phyloP scores from a whole-genome alignment of 2,329 filamentous ascomycete genomes.

The Claviceps lovelessii region DNA sequence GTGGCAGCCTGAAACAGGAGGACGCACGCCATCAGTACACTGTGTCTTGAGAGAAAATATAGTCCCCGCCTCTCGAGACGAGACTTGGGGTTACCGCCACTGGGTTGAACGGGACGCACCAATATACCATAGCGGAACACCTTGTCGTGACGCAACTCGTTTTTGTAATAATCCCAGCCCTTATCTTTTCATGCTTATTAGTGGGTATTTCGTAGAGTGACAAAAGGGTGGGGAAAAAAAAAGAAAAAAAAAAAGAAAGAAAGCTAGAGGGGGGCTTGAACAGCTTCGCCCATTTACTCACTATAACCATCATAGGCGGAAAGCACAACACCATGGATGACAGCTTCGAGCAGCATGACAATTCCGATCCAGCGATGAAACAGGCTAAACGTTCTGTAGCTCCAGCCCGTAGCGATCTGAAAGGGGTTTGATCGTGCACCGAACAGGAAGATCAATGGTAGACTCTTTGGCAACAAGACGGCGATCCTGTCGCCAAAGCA shows the following conservation, averaged over 20 bases:
- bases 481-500: slow-evolving; percentile 45
- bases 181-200: slow-evolving; percentile 3
- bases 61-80: neutral
- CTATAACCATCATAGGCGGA: slow-evolving; percentile 9
- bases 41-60: too few relatives aligned
- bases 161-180: slow-evolving; percentile 5
- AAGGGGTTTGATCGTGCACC: slow-evolving; percentile 47
- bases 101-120: neutral
- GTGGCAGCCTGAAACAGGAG: neutral
- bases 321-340: slow-evolving; percentile 30
- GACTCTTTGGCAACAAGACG: slow-evolving; percentile 41
- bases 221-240: too few relatives aligned
- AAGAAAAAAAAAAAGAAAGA: neutral
- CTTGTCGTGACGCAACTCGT: slow-evolving; percentile 2
- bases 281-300: neutral
- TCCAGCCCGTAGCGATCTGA: slow-evolving; percentile 49
- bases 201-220: neutral
- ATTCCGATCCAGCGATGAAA: slow-evolving; percentile 50
- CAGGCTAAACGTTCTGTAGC: slow-evolving; percentile 44
- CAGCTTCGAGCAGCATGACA: slow-evolving; percentile 40
- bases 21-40: neutral
- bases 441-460: slow-evolving; percentile 48
- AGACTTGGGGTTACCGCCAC: neutral
- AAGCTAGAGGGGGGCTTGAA: neutral
- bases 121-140: slow-evolving; percentile 4